Percentiles rank a stretch among this genome's conserved stretches.
These are phyloP conservation scores for Daldinia caldariorum DNA, from an alignment of 495 filamentous ascomycete genomes.

Conservation along the genomic window DNA sequence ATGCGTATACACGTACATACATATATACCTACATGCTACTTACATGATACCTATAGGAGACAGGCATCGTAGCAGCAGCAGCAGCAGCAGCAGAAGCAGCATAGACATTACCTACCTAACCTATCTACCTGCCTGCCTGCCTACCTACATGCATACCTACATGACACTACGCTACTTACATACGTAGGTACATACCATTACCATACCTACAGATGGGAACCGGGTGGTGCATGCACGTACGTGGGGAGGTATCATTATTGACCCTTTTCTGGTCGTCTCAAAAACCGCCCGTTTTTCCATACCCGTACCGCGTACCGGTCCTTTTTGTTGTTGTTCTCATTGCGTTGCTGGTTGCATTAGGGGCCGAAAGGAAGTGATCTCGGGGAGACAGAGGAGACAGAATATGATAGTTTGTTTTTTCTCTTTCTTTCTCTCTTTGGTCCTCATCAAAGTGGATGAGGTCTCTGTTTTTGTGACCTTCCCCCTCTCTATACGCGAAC, in stretches of 20 bases:
- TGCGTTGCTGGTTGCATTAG: constrained; percentile 62
- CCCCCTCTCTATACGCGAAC: constrained; percentile 43
- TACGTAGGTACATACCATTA: constrained; percentile 17
- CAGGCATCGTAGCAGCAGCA: constrained; percentile 37
- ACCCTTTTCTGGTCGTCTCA: constrained; percentile 46
- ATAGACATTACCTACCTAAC: background rate
- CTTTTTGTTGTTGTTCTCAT: constrained; percentile 44
- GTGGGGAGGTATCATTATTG: constrained; percentile 52
- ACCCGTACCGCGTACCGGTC: constrained; percentile 48
- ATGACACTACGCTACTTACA: background rate
- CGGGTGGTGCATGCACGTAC: constrained; percentile 53
- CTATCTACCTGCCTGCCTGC: background rate
- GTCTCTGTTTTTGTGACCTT: constrained; percentile 32
- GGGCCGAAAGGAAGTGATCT: constrained; percentile 59
- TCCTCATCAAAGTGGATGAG: constrained; percentile 1
- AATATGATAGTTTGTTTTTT: constrained; percentile 44
- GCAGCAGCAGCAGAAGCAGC: too few relatives aligned
- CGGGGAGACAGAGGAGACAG: constrained; percentile 23
- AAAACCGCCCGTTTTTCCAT: constrained; percentile 45
- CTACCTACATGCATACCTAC: background rate
- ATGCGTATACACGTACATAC: constrained; percentile 9
- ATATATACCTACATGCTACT: constrained; percentile 48
- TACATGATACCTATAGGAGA: constrained; percentile 29
- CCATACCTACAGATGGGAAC: constrained; percentile 23
- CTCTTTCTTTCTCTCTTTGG: constrained; percentile 16